These are phyloP conservation scores for Colletotrichum euphorbiae DNA, from an alignment of 2,329 filamentous ascomycete species.

Conservation along the genomic window DNA sequence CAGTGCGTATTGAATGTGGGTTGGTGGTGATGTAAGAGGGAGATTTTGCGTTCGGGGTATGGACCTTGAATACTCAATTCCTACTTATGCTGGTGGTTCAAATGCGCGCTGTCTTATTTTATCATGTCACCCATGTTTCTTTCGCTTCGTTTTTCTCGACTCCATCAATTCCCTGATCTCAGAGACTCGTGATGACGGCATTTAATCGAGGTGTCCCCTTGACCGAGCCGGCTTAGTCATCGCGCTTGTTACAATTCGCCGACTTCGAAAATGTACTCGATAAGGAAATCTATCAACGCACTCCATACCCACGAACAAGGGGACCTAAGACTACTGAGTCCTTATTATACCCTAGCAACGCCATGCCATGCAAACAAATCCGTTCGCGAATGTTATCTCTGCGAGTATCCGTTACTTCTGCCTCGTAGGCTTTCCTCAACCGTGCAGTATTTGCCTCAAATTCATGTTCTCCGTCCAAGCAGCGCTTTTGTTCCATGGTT, in stretches of 20 bases:
- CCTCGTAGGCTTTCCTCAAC: background rate
- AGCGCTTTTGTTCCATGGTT: constrained; percentile 35
- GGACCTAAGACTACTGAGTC: constrained; percentile 22
- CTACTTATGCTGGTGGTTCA: too few species aligned
- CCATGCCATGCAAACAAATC: constrained; percentile 40
- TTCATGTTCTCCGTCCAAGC: constrained; percentile 27
- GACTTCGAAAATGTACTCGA: background rate
- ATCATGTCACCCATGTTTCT: too few species aligned
- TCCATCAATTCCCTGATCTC: too few species aligned
- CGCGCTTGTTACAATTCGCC: background rate
- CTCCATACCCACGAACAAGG: constrained; percentile 15
- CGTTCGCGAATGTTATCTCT: constrained; percentile 18
- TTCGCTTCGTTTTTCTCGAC: too few species aligned
- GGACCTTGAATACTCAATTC: background rate
- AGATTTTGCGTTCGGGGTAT: background rate
- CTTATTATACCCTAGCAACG: constrained; percentile 37
- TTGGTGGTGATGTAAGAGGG: background rate
- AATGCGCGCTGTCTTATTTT: too few species aligned
- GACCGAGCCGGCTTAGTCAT: background rate
- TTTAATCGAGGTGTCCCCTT: background rate
- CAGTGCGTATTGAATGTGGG: background rate
- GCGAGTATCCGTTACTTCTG: constrained; percentile 3
- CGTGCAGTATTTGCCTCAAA: constrained; percentile 18
- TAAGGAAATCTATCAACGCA: constrained; percentile 5
- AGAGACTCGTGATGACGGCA: background rate